phyloP scores from a whole-genome alignment of 2,329 filamentous ascomycete species.

The Talaromyces amestolkiae region DNA sequence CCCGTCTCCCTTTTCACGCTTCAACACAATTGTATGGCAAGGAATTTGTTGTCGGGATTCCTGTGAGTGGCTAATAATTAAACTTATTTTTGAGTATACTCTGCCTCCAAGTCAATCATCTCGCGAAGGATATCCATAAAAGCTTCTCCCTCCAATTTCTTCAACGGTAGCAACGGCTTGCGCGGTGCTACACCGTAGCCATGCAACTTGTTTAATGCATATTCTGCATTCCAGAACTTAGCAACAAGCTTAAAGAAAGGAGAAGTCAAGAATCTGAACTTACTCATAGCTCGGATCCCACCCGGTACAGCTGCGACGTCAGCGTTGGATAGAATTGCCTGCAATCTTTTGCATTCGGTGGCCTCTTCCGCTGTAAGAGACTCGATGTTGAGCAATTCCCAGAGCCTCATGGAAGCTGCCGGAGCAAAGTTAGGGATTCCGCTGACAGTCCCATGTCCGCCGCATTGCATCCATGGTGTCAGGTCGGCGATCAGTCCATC shows the following conservation, averaged over 20 bases:
- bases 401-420: slow-evolving; percentile 25
- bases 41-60: background rate
- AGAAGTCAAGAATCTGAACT: background rate
- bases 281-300: slow-evolving; percentile 27
- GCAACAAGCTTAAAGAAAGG: background rate
- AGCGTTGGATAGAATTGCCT: slow-evolving; percentile 24
- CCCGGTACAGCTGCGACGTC: slow-evolving; percentile 27
- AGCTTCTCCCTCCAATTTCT: slow-evolving; percentile 21
- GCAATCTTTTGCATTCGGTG: slow-evolving; percentile 21
- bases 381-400: slow-evolving; percentile 23
- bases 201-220: slow-evolving; percentile 24
- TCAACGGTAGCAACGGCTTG: slow-evolving; percentile 23
- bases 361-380: slow-evolving; percentile 17
- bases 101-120: slow-evolving; percentile 22
- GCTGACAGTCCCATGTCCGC: slow-evolving; percentile 27
- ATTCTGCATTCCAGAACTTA: slow-evolving; percentile 20
- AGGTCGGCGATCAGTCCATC: slow-evolving; percentile 28
- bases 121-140: slow-evolving; percentile 23
- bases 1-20: background rate
- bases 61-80: background rate
- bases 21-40: background rate
- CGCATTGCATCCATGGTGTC: slow-evolving; percentile 27
- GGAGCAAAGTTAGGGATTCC: slow-evolving; percentile 28
- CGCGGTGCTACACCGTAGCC: slow-evolving; percentile 24
- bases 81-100: background rate